Conservation (phyloP, 257 asterid species). For the Cruciata laevipes region DNA sequence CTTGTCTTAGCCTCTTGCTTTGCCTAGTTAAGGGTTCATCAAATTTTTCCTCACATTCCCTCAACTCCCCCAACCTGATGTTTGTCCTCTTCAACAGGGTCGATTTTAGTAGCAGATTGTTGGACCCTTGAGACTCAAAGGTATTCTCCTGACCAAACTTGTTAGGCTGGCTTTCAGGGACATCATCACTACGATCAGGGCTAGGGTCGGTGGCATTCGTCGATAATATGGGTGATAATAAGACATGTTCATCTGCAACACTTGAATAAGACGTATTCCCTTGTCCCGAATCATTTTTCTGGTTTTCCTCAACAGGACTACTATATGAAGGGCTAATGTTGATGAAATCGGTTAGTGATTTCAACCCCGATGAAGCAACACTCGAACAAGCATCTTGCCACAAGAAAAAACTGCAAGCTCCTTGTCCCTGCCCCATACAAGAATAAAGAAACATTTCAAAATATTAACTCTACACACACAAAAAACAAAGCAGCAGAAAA, state of each 20-base stretch:
- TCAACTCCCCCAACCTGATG: conserved; percentile 18
- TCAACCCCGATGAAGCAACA: conserved; percentile 1
- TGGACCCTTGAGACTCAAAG: conserved; percentile 15
- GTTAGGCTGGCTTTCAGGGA: not conserved
- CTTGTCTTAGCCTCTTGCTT: conserved; percentile 28
- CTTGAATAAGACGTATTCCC: conserved; percentile 18
- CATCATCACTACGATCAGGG: not conserved
- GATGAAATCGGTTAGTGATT: not conserved
- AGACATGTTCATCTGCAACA: not conserved
- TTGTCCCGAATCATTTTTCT: conserved; percentile 9
- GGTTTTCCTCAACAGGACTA: conserved; percentile 17
- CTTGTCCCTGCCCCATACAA: conserved; percentile 38
- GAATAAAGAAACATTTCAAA: not conserved
- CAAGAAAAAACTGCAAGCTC: conserved; percentile 42
- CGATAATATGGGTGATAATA: not conserved
- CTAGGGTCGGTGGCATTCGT: not conserved
- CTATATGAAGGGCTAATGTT: conserved; percentile 2
- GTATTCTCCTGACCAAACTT: conserved; percentile 2
- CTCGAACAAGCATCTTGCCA: conserved; percentile 37
- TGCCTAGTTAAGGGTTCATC: conserved; percentile 22
- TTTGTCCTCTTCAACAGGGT: conserved; percentile 9
- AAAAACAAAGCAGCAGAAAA: not conserved
- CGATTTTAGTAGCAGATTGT: conserved; percentile 8
- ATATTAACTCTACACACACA: not conserved
- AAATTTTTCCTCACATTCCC: conserved; percentile 18